Conservation (phyloP, 805 yeast genomes). For the Schizosaccharomyces cryophilus region DNA sequence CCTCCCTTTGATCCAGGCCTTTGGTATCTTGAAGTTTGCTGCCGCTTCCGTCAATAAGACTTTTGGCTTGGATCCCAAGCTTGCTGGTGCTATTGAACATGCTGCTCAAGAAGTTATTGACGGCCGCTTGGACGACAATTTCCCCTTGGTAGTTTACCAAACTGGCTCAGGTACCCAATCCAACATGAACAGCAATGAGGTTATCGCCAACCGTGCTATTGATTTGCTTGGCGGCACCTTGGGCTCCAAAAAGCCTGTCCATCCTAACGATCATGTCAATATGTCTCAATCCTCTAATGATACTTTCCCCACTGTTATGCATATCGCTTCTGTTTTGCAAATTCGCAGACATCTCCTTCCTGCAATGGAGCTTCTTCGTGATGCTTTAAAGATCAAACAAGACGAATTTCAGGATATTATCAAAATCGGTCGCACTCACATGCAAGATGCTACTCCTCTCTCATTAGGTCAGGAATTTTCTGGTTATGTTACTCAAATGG, state of each 20-base stretch:
- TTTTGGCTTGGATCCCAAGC: constrained; percentile 66
- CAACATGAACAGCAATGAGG: constrained; percentile 98
- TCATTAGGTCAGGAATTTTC: constrained; percentile 95
- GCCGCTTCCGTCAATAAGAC: constrained; percentile 75
- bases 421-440: constrained; percentile 96
- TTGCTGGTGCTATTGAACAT: constrained; percentile 62
- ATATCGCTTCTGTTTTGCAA: constrained; percentile 90
- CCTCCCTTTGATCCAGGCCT: constrained; percentile 68
- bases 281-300: constrained; percentile 97
- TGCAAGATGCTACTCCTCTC: constrained; percentile 95
- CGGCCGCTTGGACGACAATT: constrained; percentile 79
- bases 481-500: constrained; percentile 83
- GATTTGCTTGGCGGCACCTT: constrained; percentile 77
- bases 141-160: constrained; percentile 96
- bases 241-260: constrained; percentile 86
- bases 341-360: constrained; percentile 56
- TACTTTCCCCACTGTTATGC: constrained; percentile 99
- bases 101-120: constrained; percentile 90
- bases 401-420: constrained; percentile 72
- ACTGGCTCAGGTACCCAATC: constrained; percentile 98
- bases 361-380: constrained; percentile 50
- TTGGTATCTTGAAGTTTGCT: constrained; percentile 82
- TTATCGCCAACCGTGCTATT: constrained; percentile 92
- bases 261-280: constrained; percentile 96
- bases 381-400: constrained; percentile 50